These are phyloP conservation scores for Chlamydomonas applanata DNA, from an alignment of 139 green algal species.

Conservation along the genomic window DNA sequence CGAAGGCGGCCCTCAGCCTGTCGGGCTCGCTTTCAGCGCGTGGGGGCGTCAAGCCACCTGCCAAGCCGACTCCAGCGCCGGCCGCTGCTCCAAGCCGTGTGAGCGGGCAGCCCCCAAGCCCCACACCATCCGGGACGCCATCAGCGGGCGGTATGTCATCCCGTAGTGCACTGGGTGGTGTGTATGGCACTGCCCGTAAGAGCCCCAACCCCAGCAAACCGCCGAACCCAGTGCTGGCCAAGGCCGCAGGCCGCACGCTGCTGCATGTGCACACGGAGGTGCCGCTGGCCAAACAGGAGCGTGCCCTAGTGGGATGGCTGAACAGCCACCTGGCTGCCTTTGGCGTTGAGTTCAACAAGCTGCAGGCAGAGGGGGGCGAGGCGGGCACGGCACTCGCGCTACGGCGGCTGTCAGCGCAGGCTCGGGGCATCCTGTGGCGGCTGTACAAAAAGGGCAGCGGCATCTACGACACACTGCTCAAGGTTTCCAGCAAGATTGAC, in stretches of 20 bases:
- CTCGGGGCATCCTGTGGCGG: constrained; percentile 18
- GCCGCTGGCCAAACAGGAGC: constrained; percentile 23
- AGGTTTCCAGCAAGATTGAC: constrained; percentile 4
- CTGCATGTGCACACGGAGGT: constrained; percentile 1
- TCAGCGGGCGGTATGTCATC: neutral
- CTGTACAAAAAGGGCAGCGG: constrained; percentile 6
- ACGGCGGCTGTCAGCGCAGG: constrained; percentile 15
- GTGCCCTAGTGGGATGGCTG: constrained; percentile 20
- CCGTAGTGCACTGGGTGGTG: too few relatives aligned
- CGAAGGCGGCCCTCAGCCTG: too few relatives aligned
- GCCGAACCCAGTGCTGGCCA: neutral
- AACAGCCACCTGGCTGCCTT: constrained; percentile 17
- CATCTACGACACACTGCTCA: neutral
- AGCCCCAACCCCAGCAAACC: too few relatives aligned
- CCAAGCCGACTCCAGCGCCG: too few relatives aligned
- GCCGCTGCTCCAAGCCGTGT: too few relatives aligned
- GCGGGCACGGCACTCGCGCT: neutral
- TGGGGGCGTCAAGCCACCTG: too few relatives aligned
- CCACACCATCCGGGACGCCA: neutral
- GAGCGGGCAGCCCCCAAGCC: neutral
- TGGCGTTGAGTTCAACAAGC: too few relatives aligned
- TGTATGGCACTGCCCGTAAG: too few relatives aligned
- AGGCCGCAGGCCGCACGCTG: neutral
- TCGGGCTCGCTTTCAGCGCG: too few relatives aligned
- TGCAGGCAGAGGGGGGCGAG: too few relatives aligned